Evolutionary conservation across 2,329 filamentous ascomycete genomes (phyloP).

Genomic region (Aureobasidium sp.): DNA sequence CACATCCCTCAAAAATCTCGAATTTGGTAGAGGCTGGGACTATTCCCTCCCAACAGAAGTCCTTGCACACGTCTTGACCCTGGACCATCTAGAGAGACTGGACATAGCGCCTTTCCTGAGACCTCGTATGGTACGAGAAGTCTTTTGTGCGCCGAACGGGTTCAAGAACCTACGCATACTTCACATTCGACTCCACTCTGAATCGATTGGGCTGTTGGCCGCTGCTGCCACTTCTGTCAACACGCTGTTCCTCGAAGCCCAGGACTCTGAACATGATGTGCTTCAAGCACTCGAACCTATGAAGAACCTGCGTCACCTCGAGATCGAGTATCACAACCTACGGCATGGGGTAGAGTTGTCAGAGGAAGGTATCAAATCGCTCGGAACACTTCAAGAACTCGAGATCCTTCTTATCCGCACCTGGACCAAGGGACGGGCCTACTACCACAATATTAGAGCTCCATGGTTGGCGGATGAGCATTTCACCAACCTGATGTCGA

Average conservation of each 20-base stretch:
- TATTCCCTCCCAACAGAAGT: neutral
- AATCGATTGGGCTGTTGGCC: neutral
- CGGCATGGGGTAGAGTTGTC: neutral
- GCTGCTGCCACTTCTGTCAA: neutral
- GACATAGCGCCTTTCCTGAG: neutral
- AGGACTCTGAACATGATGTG: neutral
- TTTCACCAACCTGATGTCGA: neutral
- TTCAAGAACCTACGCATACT: neutral
- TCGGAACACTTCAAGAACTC: neutral
- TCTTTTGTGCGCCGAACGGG: neutral
- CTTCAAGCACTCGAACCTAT: neutral
- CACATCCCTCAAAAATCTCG: neutral
- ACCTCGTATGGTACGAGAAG: neutral
- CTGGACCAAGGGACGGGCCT: neutral
- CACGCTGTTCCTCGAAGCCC: neutral
- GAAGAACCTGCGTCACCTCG: neutral
- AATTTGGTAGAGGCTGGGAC: neutral
- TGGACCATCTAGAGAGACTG: neutral
- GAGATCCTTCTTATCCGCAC: neutral
- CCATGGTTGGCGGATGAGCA: neutral
- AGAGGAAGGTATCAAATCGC: neutral
- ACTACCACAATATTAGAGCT: neutral
- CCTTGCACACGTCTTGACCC: neutral
- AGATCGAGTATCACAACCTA: neutral
- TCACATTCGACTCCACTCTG: neutral